Evolutionary conservation across 352 stramenopile genomes (phyloP), one percentile per base, ranked within the genome.

Genomic region (Globisporangium lucens): DNA sequence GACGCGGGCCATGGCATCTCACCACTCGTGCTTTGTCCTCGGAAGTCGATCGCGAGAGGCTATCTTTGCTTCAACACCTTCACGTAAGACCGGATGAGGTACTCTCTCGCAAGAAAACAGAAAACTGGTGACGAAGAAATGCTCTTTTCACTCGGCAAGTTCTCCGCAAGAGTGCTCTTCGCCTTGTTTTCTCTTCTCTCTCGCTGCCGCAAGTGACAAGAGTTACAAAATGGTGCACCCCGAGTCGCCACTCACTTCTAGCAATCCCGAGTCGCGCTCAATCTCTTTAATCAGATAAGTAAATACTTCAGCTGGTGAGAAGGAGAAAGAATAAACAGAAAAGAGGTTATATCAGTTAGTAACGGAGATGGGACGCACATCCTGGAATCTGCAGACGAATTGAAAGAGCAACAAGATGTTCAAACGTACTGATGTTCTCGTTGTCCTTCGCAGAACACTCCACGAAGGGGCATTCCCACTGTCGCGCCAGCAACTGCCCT

Each of bases 391-490:
- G 60, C 38, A 68, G 33, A 60, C 20, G 53, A 61, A 56, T 36
- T 36, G 41, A 22, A 46, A 29, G 9, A 59, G 22, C 55, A 55
- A 51, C 17, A 41, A 58, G 9, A 36, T 52, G 20, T 8, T 2
- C 3, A 5, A 13, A 89, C 85, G 72, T 76, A 95, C 87, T 93
- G 69, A 97, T 95, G 74, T 96, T 97, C 69, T 93, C 84, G 68
- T 93, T 94, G 77, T 92, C 82, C 73, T 95, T 95, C 59, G 89
- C 90, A n/a, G 91, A 98, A 71, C 93, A 98, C 80, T 99, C 96
- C 51, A 98, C 85, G 68, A 98, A 99, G 2, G 96, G 96, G 33
- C 97, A 94, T 62, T 94, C 80, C 90, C 89, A 98, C 57, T 87
- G 88, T 56, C 93, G 83, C 29, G 96, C 95, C 36, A 98, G 77